Evolutionary conservation across 2,329 filamentous ascomycete genomes (phyloP).

Genomic region (Fusarium paranaense): DNA sequence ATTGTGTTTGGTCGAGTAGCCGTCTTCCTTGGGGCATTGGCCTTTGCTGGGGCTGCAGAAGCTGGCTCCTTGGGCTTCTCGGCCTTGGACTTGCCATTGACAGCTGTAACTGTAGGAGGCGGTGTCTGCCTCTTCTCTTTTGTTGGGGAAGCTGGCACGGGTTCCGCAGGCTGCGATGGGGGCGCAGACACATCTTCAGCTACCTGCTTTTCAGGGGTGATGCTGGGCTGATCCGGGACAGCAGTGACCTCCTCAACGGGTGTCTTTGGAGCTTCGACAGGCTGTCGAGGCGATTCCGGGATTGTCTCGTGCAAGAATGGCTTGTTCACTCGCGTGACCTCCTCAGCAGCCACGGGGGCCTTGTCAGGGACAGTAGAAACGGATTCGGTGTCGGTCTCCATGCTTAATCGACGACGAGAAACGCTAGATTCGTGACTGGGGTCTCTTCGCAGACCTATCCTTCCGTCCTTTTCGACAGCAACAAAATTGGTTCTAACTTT

Average conservation of each 20-base stretch:
- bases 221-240: conserved; percentile 50
- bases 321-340: conserved; percentile 41
- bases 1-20: conserved; percentile 38
- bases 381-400: conserved; percentile 49
- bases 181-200: conserved; percentile 52
- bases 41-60: conserved; percentile 23
- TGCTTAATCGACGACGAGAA: conserved; percentile 52
- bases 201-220: conserved; percentile 55
- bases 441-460: conserved; percentile 62
- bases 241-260: conserved; percentile 31
- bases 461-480: conserved; percentile 74
- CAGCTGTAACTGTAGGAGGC: conserved; percentile 7
- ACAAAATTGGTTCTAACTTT: conserved; percentile 83
- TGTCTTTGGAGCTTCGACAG: conserved; percentile 30
- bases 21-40: conserved; percentile 32
- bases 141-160: conserved; percentile 18
- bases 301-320: conserved; percentile 53
- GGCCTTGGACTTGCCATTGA: conserved; percentile 38
- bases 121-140: conserved; percentile 26
- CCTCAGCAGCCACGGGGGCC: conserved; percentile 43
- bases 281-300: conserved; percentile 55
- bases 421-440: conserved; percentile 53
- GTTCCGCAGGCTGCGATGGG: conserved; percentile 20
- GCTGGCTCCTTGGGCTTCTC: conserved; percentile 41
- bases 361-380: conserved; percentile 54